Evolutionary conservation across 257 asterid species (phyloP), one percentile per base, ranked within the genome.

Genomic region (Anisodus tanguticus): DNA sequence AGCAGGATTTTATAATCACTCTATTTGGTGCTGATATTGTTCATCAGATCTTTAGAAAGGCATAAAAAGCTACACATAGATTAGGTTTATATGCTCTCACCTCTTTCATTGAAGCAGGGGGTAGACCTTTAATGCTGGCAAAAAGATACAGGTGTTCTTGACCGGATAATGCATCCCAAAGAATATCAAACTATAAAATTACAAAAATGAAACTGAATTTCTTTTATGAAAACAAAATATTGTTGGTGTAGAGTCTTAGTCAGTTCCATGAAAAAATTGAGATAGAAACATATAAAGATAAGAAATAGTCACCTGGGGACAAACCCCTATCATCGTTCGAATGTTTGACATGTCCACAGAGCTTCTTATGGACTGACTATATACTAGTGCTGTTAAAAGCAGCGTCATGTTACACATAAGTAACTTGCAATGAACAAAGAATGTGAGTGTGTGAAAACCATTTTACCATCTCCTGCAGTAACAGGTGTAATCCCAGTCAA

Each of bases 401-500:
- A 37, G 81, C 60, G 57, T 54, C 68, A 79, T 79, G 59, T 47
- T 47, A 41, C 45, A 47, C 72, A 54, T 8, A 66, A 68, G 53
- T 47, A 69, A 68, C 54, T 31, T 60, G 64, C 79, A 82, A 58
- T 53, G 54, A 69, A n/a, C 58, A 82, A 43, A 60, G 26, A 82
- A 66, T 60, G 62, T 9, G 43, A 37, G 68, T 37, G 4, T 51
- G 82, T 31, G 26, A 9, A 87, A 63, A 53, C 59, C 58, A 43
- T 83, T 91, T 89, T 92, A 96, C 99, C 99, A 91, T 96, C 99
- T 88, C 99, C 99, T 70, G 90, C 87, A 62, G 95, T 94, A 81
- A 92, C 97, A 17, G 98, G 98, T 51, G 98, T 93, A 85, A 93
- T 90, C 84, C 99, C 99, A 77, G 98, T 96, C 92, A 96, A 90